Percentiles rank a stretch among this genome's conserved stretches.
Conservation (phyloP, 208 protist species). For the Trichomonas tenax region DNA sequence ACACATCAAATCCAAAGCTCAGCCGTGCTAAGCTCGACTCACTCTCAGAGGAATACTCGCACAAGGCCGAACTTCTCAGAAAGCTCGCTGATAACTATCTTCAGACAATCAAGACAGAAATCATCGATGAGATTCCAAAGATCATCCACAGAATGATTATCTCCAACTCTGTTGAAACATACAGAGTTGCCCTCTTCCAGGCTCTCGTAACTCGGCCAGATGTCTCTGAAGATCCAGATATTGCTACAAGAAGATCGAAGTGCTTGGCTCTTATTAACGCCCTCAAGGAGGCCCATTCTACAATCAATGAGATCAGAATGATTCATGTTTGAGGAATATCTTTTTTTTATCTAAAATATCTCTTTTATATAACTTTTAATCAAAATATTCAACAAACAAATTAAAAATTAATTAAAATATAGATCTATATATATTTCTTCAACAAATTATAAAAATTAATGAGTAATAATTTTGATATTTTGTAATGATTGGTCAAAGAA, state of each 20-base stretch:
- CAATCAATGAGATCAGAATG: constrained; percentile 32
- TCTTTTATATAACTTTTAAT: no score
- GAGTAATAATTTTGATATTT: no score
- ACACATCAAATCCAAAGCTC: background rate
- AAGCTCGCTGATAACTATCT: background rate
- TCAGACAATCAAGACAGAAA: background rate
- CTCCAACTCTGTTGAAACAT: background rate
- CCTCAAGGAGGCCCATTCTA: constrained; percentile 28
- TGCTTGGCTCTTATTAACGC: constrained; percentile 35
- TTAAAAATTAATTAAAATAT: no score
- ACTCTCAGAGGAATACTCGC: background rate
- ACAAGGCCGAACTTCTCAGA: background rate
- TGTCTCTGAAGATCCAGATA: constrained; percentile 34
- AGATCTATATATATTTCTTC: no score
- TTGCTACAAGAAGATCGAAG: constrained; percentile 34
- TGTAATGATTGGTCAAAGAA: no score
- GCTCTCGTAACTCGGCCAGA: background rate
- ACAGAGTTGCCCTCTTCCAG: background rate
- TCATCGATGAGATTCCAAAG: background rate
- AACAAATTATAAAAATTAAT: no score
- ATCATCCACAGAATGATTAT: background rate
- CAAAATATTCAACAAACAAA: no score
- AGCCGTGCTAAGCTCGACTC: background rate
- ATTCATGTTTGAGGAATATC: background rate
- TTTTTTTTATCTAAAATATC: background rate